Conservation (phyloP, 441 rosid genomes). For the Kokia cookei region DNA sequence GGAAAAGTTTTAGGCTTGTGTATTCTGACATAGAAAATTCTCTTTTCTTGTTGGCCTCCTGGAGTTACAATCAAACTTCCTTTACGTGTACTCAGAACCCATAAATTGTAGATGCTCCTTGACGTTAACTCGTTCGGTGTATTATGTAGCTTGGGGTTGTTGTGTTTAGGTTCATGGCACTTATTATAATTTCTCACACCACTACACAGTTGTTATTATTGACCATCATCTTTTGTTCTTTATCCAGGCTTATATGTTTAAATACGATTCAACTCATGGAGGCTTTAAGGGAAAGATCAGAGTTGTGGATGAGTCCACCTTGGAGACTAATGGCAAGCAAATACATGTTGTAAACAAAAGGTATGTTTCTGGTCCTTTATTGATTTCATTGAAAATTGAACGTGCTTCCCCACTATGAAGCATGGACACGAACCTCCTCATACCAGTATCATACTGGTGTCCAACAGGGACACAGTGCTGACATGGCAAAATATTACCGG, state of each 20-base stretch:
- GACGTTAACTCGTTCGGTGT: neutral
- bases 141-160: neutral
- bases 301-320: slow-evolving; percentile 71
- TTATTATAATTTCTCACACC: neutral
- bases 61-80: neutral
- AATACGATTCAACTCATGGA: slow-evolving; percentile 96
- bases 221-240: neutral
- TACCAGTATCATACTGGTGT: too few species aligned
- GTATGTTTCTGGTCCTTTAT: slow-evolving; percentile 24
- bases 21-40: neutral
- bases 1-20: neutral
- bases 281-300: slow-evolving; percentile 60
- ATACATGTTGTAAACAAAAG: slow-evolving; percentile 69
- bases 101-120: neutral
- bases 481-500: too few species aligned
- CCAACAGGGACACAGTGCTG: too few species aligned
- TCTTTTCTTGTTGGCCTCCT: neutral
- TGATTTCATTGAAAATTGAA: neutral
- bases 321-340: slow-evolving; percentile 87
- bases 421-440: too few species aligned
- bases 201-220: slow-evolving; percentile 10
- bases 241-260: slow-evolving; percentile 89
- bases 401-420: neutral
- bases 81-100: neutral
- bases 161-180: neutral